phyloP scores from a whole-genome alignment of 805 yeast species.

The Naumovozyma baii region DNA sequence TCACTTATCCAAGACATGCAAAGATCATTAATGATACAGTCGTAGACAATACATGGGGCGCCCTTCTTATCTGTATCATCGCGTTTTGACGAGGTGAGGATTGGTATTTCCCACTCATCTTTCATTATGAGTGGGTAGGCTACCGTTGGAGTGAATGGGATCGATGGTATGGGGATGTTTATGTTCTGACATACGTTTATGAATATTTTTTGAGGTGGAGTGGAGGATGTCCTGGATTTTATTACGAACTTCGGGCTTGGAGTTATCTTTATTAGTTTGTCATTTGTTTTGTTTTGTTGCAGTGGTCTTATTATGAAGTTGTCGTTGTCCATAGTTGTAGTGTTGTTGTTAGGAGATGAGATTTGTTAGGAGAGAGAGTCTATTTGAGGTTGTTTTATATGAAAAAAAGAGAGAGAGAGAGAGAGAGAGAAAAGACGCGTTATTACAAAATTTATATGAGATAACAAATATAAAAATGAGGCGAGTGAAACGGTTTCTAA shows the following conservation, averaged over 20 bases:
- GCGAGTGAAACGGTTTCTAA: not conserved
- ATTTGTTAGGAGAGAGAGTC: too few species aligned
- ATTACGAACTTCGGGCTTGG: conserved; percentile 70
- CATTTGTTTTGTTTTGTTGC: not conserved
- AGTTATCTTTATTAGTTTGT: conserved; percentile 20
- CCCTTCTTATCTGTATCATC: conserved; percentile 63
- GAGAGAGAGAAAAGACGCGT: not conserved
- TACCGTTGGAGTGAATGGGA: conserved; percentile 42
- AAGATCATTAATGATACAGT: conserved; percentile 63
- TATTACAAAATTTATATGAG: not conserved
- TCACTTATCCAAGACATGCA: conserved; percentile 54
- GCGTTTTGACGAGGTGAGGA: conserved; percentile 52
- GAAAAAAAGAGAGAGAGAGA: not conserved
- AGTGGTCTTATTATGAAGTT: not conserved
- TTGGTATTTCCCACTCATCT: conserved; percentile 79
- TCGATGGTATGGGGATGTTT: conserved; percentile 55
- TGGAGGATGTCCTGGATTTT: conserved; percentile 44
- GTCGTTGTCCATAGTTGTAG: not conserved
- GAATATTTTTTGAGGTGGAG: conserved; percentile 48
- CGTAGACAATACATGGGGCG: conserved; percentile 51
- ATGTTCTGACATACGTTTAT: conserved; percentile 64
- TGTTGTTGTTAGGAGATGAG: not conserved
- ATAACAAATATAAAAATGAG: not conserved
- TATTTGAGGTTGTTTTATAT: too few species aligned
- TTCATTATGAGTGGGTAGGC: conserved; percentile 57